These are phyloP conservation scores for Colletotrichum costaricense DNA, from an alignment of 2,329 filamentous ascomycete species.

Conservation along the genomic window DNA sequence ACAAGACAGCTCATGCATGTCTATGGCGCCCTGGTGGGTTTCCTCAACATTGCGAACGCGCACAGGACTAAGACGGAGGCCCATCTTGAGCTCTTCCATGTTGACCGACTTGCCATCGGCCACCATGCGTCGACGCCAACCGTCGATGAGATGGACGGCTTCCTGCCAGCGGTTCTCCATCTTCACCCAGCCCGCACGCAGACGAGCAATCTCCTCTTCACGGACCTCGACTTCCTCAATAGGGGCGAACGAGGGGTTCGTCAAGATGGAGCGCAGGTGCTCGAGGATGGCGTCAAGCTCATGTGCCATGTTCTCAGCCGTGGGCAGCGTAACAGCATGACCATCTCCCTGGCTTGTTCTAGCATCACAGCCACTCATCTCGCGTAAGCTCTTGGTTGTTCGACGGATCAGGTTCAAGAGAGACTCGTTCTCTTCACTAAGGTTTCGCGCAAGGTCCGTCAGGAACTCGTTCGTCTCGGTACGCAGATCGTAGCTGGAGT, in stretches of 20 bases:
- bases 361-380: conserved; percentile 70
- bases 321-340: conserved; percentile 46
- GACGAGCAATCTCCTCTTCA: conserved; percentile 87
- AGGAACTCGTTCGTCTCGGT: conserved; percentile 93
- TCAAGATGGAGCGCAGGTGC: conserved; percentile 85
- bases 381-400: conserved; percentile 77
- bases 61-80: conserved; percentile 72
- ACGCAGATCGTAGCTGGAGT: conserved; percentile 76
- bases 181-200: conserved; percentile 89
- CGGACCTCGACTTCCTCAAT: conserved; percentile 94
- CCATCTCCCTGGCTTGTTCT: conserved; percentile 41
- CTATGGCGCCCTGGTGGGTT: conserved; percentile 51
- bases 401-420: conserved; percentile 78
- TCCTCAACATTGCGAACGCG: conserved; percentile 64
- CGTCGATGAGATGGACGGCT: conserved; percentile 89
- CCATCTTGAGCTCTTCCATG: conserved; percentile 74
- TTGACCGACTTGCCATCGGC: conserved; percentile 77
- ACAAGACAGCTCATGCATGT: conserved; percentile 49
- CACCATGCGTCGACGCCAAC: conserved; percentile 87
- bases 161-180: conserved; percentile 95
- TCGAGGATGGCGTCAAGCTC: conserved; percentile 84
- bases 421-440: conserved; percentile 93
- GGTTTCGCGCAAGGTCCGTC: conserved; percentile 81
- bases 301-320: conserved; percentile 73
- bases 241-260: conserved; percentile 95